Evolutionary conservation across 495 filamentous ascomycete species (phyloP), one percentile per base, ranked within the genome.

Genomic region (Glarea lozoyensis): DNA sequence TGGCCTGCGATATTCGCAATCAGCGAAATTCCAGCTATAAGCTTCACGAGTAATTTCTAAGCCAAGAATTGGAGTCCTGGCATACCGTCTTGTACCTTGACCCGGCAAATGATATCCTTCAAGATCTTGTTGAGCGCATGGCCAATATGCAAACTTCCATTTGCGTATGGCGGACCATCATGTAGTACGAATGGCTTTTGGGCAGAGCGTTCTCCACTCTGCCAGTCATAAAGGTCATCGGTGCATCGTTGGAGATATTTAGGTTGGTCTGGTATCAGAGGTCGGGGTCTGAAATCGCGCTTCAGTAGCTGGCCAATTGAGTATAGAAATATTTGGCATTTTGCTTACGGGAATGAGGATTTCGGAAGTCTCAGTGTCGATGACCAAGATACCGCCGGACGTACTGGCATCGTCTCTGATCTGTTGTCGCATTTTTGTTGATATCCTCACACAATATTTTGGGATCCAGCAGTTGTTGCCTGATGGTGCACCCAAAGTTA

Each of bases 81-180:
- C 48, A 16, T 24, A 25, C 90, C 90, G 53, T 77, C 68, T 32
- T 81, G 76, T 36, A 97, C 63, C 61, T 95, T 77, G 50, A 82
- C 76, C 29, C 92, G 76, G 52, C 84, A 72, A 39, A 94, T 81
- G 37, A 96, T 84, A 59, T 99, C 92, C 69, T 99, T 99, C 37
- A 94, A 64, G 44, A 97, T 83, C 60, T 99, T 99, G 62, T 99
- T 99, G 40, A 99, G 66, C 20, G 92, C 93, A 71, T 99, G 92
- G n/a, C 92, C 92, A 48, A 94, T 76, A 59, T 99, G 92, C 2
- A 99, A 69, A n/a, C 67, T 72, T 22, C 93, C 92, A 58, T 99
- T 99, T 36, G 92, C 92, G 59, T 97, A 99, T 0, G 93, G 92
- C 1, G 92, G 92, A 1, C 92, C 92, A 79, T 99, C 92, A 62